phyloP scores from a whole-genome alignment of 176 grass and related monocot species.

The Puccinellia tenuiflora region DNA sequence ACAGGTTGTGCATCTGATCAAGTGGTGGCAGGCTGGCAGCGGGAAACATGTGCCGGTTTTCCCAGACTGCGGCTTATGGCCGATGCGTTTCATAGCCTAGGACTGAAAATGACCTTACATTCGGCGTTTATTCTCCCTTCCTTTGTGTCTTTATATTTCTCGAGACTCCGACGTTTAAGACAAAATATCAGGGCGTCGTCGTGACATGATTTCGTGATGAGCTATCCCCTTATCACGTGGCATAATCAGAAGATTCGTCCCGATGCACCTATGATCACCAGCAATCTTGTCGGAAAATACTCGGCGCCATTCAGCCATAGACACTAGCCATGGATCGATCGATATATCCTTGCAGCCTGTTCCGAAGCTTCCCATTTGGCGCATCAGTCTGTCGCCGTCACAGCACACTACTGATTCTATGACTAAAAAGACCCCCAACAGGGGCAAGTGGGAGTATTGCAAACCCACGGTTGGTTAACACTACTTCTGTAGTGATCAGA shows the following conservation, averaged over 20 bases:
- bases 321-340: background rate
- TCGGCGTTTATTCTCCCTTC: background rate
- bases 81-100: background rate
- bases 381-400: background rate
- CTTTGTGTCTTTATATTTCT: background rate
- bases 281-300: background rate
- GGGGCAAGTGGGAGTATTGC: background rate
- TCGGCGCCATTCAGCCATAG: background rate
- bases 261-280: background rate
- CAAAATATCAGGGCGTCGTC: slow-evolving; percentile 15
- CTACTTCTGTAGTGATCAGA: background rate
- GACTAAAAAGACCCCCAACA: background rate
- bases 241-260: background rate
- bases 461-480: background rate
- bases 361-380: background rate
- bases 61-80: background rate
- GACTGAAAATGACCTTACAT: background rate
- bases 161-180: background rate
- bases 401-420: background rate
- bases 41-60: slow-evolving; percentile 4
- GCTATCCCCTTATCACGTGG: background rate
- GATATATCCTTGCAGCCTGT: background rate
- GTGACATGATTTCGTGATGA: background rate
- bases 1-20: background rate
- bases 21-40: too few species aligned